Percentiles rank a stretch among this genome's conserved stretches.
phyloP scores from a whole-genome alignment of 768 basidiomycete species.

The Leccinum boreale region DNA sequence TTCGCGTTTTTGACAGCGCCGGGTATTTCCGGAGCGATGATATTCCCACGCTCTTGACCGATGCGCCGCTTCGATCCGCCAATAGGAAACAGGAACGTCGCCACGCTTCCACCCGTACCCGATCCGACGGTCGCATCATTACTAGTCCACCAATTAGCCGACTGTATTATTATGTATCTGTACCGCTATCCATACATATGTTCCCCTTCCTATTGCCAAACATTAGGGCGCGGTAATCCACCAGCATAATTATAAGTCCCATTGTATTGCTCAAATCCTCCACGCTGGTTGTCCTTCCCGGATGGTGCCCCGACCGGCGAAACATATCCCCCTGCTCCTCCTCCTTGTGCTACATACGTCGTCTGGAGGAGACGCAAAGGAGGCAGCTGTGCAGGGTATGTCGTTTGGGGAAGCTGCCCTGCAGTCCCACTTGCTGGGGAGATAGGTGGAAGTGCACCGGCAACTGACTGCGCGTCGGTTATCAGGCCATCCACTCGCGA shows the following conservation, averaged over 20 bases:
- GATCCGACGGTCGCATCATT: neutral
- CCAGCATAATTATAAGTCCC: constrained; percentile 25
- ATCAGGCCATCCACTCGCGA: constrained; percentile 34
- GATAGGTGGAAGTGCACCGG: constrained; percentile 22
- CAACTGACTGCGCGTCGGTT: constrained; percentile 9
- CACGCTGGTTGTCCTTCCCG: constrained; percentile 19
- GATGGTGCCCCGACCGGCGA: constrained; percentile 17
- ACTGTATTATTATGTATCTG: constrained; percentile 9
- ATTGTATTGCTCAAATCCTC: constrained; percentile 24
- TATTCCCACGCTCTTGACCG: constrained; percentile 30
- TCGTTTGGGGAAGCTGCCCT: constrained; percentile 15
- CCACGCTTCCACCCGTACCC: neutral
- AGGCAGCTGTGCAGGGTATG: constrained; percentile 25
- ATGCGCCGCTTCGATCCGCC: constrained; percentile 8
- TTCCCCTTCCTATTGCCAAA: constrained; percentile 25
- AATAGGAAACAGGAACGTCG: constrained; percentile 10
- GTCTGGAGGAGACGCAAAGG: constrained; percentile 26
- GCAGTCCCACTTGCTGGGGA: constrained; percentile 19
- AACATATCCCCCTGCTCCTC: constrained; percentile 18
- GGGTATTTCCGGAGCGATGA: constrained; percentile 29
- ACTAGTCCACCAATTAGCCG: constrained; percentile 5
- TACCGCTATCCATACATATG: constrained; percentile 12
- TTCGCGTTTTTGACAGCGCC: constrained; percentile 40
- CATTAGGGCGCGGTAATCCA: constrained; percentile 23
- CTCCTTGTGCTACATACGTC: constrained; percentile 16